Evolutionary conservation across 805 yeast species (phyloP).

Genomic region (Schizosaccharomyces cryophilus): DNA sequence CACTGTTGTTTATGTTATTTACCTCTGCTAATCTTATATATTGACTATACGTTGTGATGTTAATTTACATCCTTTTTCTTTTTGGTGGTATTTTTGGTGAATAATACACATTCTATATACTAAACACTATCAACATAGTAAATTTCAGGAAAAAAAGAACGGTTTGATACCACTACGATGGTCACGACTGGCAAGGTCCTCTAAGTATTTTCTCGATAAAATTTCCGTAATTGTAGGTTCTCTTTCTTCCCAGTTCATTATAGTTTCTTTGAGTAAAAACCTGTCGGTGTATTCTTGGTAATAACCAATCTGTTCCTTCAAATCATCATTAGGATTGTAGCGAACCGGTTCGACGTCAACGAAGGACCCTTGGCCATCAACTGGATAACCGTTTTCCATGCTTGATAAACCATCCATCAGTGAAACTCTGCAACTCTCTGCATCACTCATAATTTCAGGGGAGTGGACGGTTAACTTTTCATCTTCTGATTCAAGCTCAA

Average conservation of each 20-base stretch:
- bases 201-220: not conserved
- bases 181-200: not conserved
- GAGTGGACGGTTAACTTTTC: no score
- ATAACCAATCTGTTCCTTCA: not conserved
- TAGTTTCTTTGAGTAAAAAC: not conserved
- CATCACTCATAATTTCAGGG: not conserved
- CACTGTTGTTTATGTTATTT: no score
- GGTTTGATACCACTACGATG: not conserved
- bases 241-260: not conserved
- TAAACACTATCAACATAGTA: no score
- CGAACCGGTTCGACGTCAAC: not conserved
- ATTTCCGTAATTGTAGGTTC: not conserved
- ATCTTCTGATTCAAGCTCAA: no score
- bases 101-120: no score
- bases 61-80: no score
- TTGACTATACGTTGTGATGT: no score
- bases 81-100: no score
- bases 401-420: not conserved
- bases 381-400: not conserved
- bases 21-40: no score
- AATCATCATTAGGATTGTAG: no score
- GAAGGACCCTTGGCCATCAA: not conserved
- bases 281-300: not conserved
- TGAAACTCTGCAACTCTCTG: not conserved
- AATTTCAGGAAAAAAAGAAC: not conserved